These are phyloP conservation scores for Scolecobasidium constrictum DNA, from an alignment of 2,329 filamentous ascomycete species.

Conservation along the genomic window DNA sequence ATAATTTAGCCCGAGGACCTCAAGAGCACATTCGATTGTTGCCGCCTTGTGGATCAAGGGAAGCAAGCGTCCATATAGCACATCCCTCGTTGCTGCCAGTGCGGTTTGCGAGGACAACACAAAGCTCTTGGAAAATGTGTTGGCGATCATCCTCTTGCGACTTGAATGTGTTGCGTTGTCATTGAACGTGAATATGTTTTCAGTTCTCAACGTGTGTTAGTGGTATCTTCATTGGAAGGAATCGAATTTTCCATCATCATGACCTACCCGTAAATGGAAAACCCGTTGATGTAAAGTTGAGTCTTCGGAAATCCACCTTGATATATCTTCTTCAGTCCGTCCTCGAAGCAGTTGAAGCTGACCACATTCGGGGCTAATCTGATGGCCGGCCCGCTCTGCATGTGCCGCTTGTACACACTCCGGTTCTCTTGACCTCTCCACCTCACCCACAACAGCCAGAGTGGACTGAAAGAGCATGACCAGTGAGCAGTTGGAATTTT, in stretches of 20 bases:
- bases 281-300: constrained; percentile 40
- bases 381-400: constrained; percentile 35
- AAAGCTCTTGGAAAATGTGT: constrained; percentile 43
- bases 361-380: constrained; percentile 38
- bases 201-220: constrained; percentile 42
- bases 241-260: no score
- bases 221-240: no score
- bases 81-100: no score
- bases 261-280: no score
- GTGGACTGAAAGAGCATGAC: no score
- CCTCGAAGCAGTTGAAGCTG: constrained; percentile 30
- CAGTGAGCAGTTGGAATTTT: no score
- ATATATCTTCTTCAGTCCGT: constrained; percentile 42
- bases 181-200: constrained; percentile 43
- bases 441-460: no score
- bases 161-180: constrained; percentile 32
- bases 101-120: no score
- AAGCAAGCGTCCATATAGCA: no score
- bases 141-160: constrained; percentile 41
- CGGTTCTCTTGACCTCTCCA: constrained; percentile 32
- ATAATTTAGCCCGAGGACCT: no score
- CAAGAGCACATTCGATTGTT: no score
- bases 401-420: constrained; percentile 32
- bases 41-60: no score
- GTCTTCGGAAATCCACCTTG: constrained; percentile 40